Conservation (phyloP, 306 rosid species). For the Mimosa bimucronata region DNA sequence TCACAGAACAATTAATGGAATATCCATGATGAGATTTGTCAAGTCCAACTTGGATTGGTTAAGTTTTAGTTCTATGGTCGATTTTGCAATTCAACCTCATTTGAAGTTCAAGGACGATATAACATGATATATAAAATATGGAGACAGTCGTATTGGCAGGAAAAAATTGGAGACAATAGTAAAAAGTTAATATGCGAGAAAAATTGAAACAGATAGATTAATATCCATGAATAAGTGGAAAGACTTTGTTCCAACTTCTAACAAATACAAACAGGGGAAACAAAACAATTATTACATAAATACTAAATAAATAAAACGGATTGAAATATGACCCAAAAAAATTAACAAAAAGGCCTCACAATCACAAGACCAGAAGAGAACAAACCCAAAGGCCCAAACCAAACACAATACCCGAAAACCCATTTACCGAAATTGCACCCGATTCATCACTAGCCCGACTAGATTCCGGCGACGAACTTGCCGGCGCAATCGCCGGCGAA, state of each 20-base stretch:
- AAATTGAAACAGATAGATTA: neutral
- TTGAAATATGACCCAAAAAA: neutral
- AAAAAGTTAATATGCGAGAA: neutral
- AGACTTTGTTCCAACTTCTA: neutral
- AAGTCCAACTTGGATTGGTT: no score
- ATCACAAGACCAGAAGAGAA: constrained; percentile 53
- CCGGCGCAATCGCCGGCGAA: constrained; percentile 58
- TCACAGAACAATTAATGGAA: neutral
- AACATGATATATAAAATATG: no score
- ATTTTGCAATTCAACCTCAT: no score
- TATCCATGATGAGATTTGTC: no score
- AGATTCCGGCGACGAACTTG: constrained; percentile 58
- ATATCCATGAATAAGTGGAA: neutral
- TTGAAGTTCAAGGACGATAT: no score
- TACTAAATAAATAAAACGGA: neutral
- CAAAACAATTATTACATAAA: constrained; percentile 18
- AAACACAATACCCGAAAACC: constrained; percentile 44
- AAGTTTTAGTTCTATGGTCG: no score
- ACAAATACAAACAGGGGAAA: neutral
- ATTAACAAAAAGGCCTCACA: neutral
- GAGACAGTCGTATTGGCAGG: no score
- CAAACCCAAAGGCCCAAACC: constrained; percentile 53
- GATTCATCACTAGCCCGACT: constrained; percentile 59
- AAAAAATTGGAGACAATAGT: neutral
- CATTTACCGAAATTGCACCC: constrained; percentile 44